These are phyloP conservation scores for Gynandropsis gynandra DNA, from an alignment of 345 rosid species.

Conservation along the genomic window DNA sequence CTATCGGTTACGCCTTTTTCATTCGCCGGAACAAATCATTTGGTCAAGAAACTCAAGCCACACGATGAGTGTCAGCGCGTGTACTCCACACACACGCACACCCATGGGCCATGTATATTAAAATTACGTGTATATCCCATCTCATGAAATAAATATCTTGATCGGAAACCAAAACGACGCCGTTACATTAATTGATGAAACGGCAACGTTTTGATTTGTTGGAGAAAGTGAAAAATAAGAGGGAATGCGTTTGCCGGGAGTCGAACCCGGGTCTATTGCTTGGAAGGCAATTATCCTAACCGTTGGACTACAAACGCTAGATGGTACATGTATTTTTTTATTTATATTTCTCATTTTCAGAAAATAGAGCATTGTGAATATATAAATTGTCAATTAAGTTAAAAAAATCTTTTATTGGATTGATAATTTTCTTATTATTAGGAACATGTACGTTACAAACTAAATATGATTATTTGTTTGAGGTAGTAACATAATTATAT, in stretches of 20 bases:
- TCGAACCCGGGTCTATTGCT: slow-evolving; percentile 67
- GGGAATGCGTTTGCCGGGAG: background rate
- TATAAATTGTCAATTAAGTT: too few relatives aligned
- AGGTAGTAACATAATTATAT: too few relatives aligned
- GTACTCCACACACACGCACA: slow-evolving; percentile 25
- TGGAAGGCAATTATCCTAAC: slow-evolving; percentile 93
- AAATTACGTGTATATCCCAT: background rate
- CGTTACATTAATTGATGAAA: too few relatives aligned
- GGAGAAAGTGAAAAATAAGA: too few relatives aligned
- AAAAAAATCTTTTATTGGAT: too few relatives aligned
- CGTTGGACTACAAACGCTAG: slow-evolving; percentile 74
- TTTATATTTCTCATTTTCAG: too few relatives aligned
- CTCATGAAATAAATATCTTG: background rate
- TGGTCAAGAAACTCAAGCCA: slow-evolving; percentile 20
- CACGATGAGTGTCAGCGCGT: slow-evolving; percentile 29
- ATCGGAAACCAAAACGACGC: background rate
- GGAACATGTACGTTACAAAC: too few relatives aligned
- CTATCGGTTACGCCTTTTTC: background rate
- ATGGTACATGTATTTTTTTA: too few relatives aligned
- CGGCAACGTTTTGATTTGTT: too few relatives aligned
- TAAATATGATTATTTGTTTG: too few relatives aligned
- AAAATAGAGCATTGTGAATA: too few relatives aligned
- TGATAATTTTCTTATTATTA: too few relatives aligned
- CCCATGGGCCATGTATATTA: background rate
- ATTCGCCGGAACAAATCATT: slow-evolving; percentile 23